Conservation (phyloP, 2,329 filamentous ascomycete species). For the Sporothrix brunneoviolacea region DNA sequence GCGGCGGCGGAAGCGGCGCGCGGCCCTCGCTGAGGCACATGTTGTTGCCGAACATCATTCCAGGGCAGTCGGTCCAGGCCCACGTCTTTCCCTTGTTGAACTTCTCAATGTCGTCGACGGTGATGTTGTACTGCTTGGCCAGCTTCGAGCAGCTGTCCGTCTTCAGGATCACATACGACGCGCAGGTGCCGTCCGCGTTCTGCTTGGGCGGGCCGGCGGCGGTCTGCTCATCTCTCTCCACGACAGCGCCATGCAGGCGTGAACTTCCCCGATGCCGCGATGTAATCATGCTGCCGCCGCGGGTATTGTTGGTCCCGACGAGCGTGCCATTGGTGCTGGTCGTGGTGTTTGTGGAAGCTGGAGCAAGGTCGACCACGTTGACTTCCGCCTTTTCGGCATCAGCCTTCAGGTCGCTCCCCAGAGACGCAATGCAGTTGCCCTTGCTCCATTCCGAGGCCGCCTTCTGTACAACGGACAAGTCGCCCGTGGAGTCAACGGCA, state of each 20-base stretch:
- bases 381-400: neutral
- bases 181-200: constrained; percentile 3
- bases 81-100: neutral
- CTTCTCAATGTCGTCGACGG: constrained; percentile 9
- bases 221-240: too few species aligned
- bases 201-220: neutral
- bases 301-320: too few species aligned
- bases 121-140: neutral
- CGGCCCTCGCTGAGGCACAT: constrained; percentile 4
- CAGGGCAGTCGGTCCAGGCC: constrained; percentile 2
- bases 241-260: too few species aligned
- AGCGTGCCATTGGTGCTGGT: too few species aligned
- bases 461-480: constrained; percentile 1
- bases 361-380: neutral
- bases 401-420: neutral
- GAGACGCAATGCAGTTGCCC: neutral
- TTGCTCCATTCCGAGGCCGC: neutral
- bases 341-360: neutral
- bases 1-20: neutral
- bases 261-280: too few species aligned
- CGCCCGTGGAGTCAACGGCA: neutral
- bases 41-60: constrained; percentile 6
- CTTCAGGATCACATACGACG: constrained; percentile 3
- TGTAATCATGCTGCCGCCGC: too few species aligned
- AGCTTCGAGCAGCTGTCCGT: constrained; percentile 7